phyloP scores from a whole-genome alignment of 2,329 filamentous ascomycete genomes.

The Nigrograna mackinnonii region DNA sequence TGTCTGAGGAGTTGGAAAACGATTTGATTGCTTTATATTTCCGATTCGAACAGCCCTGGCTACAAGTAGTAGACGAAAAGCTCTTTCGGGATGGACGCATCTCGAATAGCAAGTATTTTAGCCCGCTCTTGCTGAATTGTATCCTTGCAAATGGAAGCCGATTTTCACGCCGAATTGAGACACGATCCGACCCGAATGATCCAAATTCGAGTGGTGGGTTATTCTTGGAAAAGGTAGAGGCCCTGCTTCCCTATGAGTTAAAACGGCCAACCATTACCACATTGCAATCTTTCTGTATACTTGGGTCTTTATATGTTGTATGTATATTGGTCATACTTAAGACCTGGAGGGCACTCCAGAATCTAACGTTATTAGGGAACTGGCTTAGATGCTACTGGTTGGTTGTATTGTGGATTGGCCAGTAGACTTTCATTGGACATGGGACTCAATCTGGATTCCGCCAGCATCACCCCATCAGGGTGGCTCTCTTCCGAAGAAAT shows the following conservation, averaged over 20 bases:
- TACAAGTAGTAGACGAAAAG: conserved; percentile 38
- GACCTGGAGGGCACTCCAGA: no score
- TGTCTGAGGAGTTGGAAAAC: conserved; percentile 23
- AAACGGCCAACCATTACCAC: conserved; percentile 38
- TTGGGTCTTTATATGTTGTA: conserved; percentile 25
- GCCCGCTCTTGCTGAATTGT: background rate
- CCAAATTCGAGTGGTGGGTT: background rate
- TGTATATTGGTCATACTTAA: no score
- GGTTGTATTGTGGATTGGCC: conserved; percentile 21
- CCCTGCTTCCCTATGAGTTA: conserved; percentile 6
- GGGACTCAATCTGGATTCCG: conserved; percentile 42
- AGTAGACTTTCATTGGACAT: conserved; percentile 41
- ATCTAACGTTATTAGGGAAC: background rate
- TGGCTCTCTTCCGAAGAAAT: conserved; percentile 27
- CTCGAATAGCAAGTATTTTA: background rate
- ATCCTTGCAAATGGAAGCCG: background rate
- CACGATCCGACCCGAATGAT: background rate
- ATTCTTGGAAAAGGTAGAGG: background rate
- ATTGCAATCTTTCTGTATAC: conserved; percentile 39
- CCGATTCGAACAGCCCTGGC: conserved; percentile 42
- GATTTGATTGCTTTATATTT: conserved; percentile 42
- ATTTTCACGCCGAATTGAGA: background rate
- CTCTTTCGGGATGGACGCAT: conserved; percentile 36
- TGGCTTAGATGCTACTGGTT: background rate
- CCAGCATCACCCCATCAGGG: conserved; percentile 24